Evolutionary conservation across 2,329 filamentous ascomycete genomes (phyloP).

Genomic region (Ophiocordyceps camponoti-rufipedis): DNA sequence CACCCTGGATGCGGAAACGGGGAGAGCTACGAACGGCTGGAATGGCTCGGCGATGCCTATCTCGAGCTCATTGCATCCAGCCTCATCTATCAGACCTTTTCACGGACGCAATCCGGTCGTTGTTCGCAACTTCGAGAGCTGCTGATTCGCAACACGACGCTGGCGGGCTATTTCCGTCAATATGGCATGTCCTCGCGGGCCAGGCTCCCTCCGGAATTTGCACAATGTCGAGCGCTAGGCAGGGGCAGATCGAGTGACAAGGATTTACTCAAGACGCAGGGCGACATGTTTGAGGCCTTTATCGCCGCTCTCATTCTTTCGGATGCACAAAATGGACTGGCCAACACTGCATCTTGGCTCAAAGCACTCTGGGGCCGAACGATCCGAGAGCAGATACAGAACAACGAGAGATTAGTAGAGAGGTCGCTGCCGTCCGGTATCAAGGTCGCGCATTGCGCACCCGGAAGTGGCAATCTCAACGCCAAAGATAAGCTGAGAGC

Average conservation of each 20-base stretch:
- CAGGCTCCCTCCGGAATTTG: conserved; percentile 30
- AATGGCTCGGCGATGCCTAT: conserved; percentile 80
- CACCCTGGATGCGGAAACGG: conserved; percentile 31
- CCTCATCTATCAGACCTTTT: conserved; percentile 58
- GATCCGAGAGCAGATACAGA: conserved; percentile 33
- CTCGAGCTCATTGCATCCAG: conserved; percentile 59
- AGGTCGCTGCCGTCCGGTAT: background rate
- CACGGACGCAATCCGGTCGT: conserved; percentile 44
- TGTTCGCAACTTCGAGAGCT: conserved; percentile 61
- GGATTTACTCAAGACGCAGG: conserved; percentile 53
- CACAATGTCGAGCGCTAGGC: conserved; percentile 8
- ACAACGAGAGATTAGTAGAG: conserved; percentile 5
- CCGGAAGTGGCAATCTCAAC: background rate
- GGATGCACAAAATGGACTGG: conserved; percentile 42
- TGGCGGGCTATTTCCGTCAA: conserved; percentile 47
- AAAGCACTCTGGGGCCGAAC: conserved; percentile 54
- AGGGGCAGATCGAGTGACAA: conserved; percentile 21
- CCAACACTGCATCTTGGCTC: conserved; percentile 50
- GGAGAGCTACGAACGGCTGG: conserved; percentile 57
- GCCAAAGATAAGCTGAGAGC: conserved; percentile 14
- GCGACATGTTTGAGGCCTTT: conserved; percentile 84
- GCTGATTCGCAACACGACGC: conserved; percentile 63
- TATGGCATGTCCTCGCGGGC: conserved; percentile 56
- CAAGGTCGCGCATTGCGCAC: background rate
- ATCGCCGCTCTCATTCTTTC: conserved; percentile 61